A percentile compares a stretch with the other conserved stretches of the same genome.
phyloP scores from a whole-genome alignment of 208 protist genomes.

The Leishmania major region DNA sequence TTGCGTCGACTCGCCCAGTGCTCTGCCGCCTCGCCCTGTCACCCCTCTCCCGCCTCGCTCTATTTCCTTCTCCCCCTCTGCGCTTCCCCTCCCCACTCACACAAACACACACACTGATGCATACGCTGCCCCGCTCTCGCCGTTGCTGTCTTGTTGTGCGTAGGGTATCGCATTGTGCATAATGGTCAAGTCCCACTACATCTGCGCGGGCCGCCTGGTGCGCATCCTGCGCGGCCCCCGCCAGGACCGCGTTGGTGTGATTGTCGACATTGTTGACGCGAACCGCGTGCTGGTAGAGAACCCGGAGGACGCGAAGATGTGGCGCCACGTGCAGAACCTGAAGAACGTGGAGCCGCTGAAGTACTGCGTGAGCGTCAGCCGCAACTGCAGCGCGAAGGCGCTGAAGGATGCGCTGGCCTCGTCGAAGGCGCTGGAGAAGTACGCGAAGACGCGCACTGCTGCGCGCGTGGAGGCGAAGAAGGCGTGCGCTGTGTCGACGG shows the following conservation, averaged over 20 bases:
- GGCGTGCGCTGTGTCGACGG: slow-evolving; percentile 78
- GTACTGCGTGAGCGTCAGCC: slow-evolving; percentile 58
- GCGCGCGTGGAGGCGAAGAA: slow-evolving; percentile 80
- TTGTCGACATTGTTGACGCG: slow-evolving; percentile 90
- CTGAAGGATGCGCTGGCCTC: slow-evolving; percentile 74
- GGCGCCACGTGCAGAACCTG: slow-evolving; percentile 90
- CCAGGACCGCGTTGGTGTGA: slow-evolving; percentile 69
- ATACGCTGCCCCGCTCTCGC: neutral
- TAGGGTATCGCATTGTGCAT: slow-evolving; percentile 36
- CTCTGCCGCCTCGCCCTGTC: neutral
- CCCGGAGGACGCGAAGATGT: slow-evolving; percentile 88
- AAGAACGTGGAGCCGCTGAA: slow-evolving; percentile 89
- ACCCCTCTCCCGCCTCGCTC: neutral
- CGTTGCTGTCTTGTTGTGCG: neutral
- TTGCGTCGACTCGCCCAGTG: neutral
- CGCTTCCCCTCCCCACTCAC: neutral
- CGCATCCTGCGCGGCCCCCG: slow-evolving; percentile 63
- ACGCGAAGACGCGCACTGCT: slow-evolving; percentile 83
- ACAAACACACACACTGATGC: slow-evolving; percentile 7
- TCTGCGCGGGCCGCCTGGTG: slow-evolving; percentile 57
- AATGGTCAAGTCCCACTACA: slow-evolving; percentile 75
- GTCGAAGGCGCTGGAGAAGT: slow-evolving; percentile 86
- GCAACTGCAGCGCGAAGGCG: slow-evolving; percentile 77
- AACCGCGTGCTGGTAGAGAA: slow-evolving; percentile 93
- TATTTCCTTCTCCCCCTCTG: neutral